A percentile compares a stretch with the other conserved stretches of the same genome.
phyloP scores from a whole-genome alignment of 2,329 filamentous ascomycete species.

The Trichoderma hamatum region DNA sequence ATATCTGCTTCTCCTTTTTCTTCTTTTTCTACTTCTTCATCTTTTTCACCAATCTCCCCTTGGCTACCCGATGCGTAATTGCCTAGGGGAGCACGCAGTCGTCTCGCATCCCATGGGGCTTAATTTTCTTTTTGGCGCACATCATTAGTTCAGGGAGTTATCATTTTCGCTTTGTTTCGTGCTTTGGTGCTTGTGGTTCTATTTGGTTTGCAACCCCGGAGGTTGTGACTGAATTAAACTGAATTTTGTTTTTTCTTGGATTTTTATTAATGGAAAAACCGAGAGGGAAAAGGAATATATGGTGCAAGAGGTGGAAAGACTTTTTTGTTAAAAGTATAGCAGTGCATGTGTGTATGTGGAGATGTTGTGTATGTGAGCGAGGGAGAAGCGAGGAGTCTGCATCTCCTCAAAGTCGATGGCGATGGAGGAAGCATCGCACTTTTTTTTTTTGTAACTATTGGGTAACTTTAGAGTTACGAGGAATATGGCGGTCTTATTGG shows the following conservation, averaged over 20 bases:
- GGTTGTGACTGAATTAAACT: conserved; percentile 36
- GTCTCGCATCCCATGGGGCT: conserved; percentile 33
- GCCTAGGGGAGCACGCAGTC: conserved; percentile 29
- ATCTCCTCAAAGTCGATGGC: background rate
- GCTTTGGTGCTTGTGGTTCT: conserved; percentile 20
- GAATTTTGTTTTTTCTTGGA: conserved; percentile 27
- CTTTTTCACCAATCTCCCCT: conserved; percentile 32
- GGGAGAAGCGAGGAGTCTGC: conserved; percentile 8
- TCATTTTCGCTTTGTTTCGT: conserved; percentile 29
- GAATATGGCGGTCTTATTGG: conserved; percentile 19
- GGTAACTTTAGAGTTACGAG: conserved; percentile 19
- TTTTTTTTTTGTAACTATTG: conserved; percentile 11
- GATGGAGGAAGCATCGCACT: conserved; percentile 18
- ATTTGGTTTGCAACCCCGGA: conserved; percentile 40
- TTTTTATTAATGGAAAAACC: conserved; percentile 26
- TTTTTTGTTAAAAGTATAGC: conserved; percentile 22
- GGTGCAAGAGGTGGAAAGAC: conserved; percentile 23
- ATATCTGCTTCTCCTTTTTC: conserved; percentile 31
- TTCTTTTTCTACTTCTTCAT: conserved; percentile 38
- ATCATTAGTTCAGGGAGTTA: conserved; percentile 34
- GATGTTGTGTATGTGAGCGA: background rate
- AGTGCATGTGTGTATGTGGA: background rate
- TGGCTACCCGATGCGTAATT: conserved; percentile 19
- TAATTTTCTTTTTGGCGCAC: conserved; percentile 37
- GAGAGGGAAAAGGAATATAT: conserved; percentile 23